Evolutionary conservation across 441 rosid species (phyloP), one percentile per base, ranked within the genome.

Genomic region (Populus tomentosa): DNA sequence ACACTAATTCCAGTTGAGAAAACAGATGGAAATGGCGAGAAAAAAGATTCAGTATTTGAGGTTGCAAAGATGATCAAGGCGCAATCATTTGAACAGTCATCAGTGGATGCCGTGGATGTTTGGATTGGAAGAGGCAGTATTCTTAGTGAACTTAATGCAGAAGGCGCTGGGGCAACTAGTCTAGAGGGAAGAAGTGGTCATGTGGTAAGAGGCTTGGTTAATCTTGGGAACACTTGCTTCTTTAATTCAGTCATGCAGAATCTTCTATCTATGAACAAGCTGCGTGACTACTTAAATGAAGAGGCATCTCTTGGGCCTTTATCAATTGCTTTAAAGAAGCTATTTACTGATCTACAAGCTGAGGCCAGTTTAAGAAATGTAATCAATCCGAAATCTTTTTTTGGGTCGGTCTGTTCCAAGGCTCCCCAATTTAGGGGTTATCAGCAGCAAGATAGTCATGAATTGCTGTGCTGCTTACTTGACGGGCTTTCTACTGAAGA

Each of bases 371-470:
- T 72, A 80, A 91, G 82, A 84, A 88, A 85, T 88, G 91, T 81
- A 71, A 87, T 94, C 32, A 94, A 90, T 78, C 98, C 99, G 5
- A 87, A 77, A 83, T 80, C 84, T 26, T 83, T 91, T 83, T 96
- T 96, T 76, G 94, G 90, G 59, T 73, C 73, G 69, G 63, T 96
- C 16, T 88, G 94, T 84, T 70, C 91, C 63, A 96, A 90, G 81
- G 96, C 97, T 69, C 97, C 99, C 11, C 98, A 94, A 71, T 96
- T 94, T 83, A 87, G 84, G 80, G 99, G 98, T 79, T 92, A 86
- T 83, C 96, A 92, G 81, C 99, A 92, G 87, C 98, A 96, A 74
- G 99, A 96, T 74, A 90, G 98, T 78, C 99, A 96, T 77, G 98
- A 96, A 86, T 83, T 96, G 84, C 92, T 96, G 75, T 85, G 86